A percentile compares a stretch with the other conserved stretches of the same genome.
phyloP scores from a whole-genome alignment of 257 asterid genomes.

The Solanum phureja region DNA sequence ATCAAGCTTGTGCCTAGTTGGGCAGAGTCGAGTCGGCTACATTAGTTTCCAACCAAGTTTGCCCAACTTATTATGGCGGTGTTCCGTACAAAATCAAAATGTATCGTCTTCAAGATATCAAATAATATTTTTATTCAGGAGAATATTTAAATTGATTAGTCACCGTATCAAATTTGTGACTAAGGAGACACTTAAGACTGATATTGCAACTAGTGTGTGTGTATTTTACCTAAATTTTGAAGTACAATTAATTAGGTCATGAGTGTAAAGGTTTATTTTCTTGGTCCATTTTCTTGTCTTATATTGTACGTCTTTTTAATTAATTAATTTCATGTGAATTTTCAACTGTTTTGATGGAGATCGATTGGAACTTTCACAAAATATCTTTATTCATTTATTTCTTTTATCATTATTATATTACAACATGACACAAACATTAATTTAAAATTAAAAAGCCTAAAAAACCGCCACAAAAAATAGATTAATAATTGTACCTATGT shows the following conservation, averaged over 20 bases:
- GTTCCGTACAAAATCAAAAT: no score
- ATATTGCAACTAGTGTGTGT: not conserved
- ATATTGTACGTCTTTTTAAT: not conserved
- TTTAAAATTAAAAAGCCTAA: not conserved
- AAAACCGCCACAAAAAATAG: not conserved
- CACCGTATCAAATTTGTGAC: not conserved
- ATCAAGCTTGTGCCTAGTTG: not conserved
- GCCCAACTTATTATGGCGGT: not conserved
- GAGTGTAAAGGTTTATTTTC: not conserved
- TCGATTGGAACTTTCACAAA: not conserved
- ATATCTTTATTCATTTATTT: not conserved
- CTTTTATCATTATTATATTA: not conserved
- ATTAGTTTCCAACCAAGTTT: not conserved
- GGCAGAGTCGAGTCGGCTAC: not conserved
- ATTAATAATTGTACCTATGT: not conserved
- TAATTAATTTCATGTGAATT: not conserved
- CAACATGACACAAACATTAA: not conserved
- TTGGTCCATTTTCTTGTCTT: not conserved
- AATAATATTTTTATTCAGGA: no score
- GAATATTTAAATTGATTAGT: not conserved
- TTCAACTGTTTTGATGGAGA: not conserved
- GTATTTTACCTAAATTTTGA: not conserved
- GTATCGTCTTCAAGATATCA: no score
- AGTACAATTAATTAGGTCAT: not conserved
- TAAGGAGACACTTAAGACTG: not conserved